Conservation (phyloP, 139 green algal genomes). For the Chlamydomonas incerta region DNA sequence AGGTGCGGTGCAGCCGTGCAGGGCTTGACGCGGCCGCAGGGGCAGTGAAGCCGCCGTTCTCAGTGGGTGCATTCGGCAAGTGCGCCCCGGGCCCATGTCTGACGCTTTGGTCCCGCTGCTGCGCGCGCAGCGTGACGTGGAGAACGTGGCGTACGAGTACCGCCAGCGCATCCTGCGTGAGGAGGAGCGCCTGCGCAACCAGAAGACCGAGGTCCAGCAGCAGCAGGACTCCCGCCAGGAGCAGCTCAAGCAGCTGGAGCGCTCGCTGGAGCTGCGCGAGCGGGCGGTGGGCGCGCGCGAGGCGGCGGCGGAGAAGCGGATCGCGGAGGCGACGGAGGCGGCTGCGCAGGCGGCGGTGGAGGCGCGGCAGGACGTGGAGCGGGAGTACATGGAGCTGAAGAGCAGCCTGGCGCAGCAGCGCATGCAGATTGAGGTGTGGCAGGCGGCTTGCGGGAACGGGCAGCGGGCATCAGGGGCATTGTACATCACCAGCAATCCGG, state of each 20-base stretch:
- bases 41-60: no score
- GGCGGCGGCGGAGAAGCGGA: constrained; percentile 43
- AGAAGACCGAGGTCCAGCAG: constrained; percentile 42
- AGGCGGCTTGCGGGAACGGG: neutral
- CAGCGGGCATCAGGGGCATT: no score
- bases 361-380: constrained; percentile 46
- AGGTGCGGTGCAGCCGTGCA: constrained; percentile 8
- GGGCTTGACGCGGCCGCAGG: no score
- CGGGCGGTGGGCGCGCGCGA: constrained; percentile 55
- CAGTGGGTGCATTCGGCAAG: neutral
- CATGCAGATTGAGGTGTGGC: constrained; percentile 58
- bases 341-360: constrained; percentile 23
- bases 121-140: constrained; percentile 65
- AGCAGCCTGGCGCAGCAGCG: constrained; percentile 43
- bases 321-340: constrained; percentile 52
- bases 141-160: constrained; percentile 60
- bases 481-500: no score
- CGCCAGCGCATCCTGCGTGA: constrained; percentile 63
- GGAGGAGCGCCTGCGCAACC: constrained; percentile 55
- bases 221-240: constrained; percentile 48
- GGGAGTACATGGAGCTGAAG: constrained; percentile 64
- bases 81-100: no score
- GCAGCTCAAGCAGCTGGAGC: constrained; percentile 58
- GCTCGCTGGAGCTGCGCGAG: constrained; percentile 56
- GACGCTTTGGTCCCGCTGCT: no score